Evolutionary conservation across 2,329 filamentous ascomycete genomes (phyloP).

Genomic region (Acephala macrosclerotiorum): DNA sequence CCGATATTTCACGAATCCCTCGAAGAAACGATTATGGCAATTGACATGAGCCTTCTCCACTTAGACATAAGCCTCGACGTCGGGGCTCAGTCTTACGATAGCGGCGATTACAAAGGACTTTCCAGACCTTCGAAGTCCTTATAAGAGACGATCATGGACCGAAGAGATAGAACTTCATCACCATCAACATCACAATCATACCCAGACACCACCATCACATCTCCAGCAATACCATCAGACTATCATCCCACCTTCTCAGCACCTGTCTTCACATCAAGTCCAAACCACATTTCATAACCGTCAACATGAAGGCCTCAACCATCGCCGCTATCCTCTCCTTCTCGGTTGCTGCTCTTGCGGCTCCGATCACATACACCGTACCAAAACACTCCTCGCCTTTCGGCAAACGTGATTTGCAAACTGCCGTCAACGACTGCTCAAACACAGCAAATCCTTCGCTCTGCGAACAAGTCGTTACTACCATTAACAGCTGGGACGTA

Average conservation of each 20-base stretch:
- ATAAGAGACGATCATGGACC: background rate
- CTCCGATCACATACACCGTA: background rate
- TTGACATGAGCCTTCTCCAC: background rate
- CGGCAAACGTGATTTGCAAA: conserved; percentile 10
- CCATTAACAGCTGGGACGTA: conserved; percentile 11
- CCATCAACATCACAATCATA: background rate
- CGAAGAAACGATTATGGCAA: background rate
- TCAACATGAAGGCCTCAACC: conserved; percentile 12
- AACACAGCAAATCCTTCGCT: conserved; percentile 6
- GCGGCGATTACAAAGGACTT: too few species aligned
- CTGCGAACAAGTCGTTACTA: conserved; percentile 10
- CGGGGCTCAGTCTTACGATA: background rate
- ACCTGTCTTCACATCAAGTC: background rate
- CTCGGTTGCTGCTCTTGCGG: conserved; percentile 11
- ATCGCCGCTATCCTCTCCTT: conserved; percentile 9
- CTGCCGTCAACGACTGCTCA: conserved; percentile 13
- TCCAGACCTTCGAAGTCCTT: background rate
- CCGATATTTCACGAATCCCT: background rate
- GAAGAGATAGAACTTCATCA: background rate
- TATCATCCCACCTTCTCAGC: background rate
- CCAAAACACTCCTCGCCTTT: conserved; percentile 4
- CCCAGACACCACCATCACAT: background rate
- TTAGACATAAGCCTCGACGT: background rate
- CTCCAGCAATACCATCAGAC: background rate
- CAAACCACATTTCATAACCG: background rate